Evolutionary conservation across 805 yeast species (phyloP), one percentile per base, ranked within the genome.

Genomic region (Schwanniomyces sp.): DNA sequence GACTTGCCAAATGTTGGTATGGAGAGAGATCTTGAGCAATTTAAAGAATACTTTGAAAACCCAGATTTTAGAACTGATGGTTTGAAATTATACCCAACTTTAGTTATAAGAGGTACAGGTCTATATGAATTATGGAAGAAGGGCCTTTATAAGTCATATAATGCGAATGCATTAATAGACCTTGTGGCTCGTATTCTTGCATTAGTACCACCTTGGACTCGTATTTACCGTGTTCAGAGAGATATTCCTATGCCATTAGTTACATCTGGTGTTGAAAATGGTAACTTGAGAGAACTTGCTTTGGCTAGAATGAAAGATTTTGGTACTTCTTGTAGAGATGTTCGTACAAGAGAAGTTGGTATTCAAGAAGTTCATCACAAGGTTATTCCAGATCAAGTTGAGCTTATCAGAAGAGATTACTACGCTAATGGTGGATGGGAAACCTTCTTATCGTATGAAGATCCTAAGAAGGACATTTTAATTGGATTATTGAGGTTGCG

Each of bases 171-270:
- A 7, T 75, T 94, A 57, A 88, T 94, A 42, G 99, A 94, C 66
- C 75, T 94, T 51, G 97, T 94, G 43, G 99, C 99, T 0, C 81
- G 98, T 61, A 92, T 94, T 45, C 73, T 94, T 75, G 97, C 98
- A 0, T 75, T 94, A 49, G 98, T 94, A 5, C 99, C 99, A 24
- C 99, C 99, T 3, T 94, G 99, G 99, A 94, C 99, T 3, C 84
- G 99, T 71, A 94, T 94, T 58, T 94, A 94, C 67, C 85, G 99
- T 67, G 99, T 94, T 18, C 99, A 94, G 72, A 81, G 99, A 75
- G 99, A 94, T 77, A 94, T 94, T 48, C 99, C 99, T 16, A 94
- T 94, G 99, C 99, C 99, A 0, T 76, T 94, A 56, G 99, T 94
- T 38, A 88, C 97, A 0, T 87, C 96, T 1, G 99, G 99, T 59